A percentile compares a stretch with the other conserved stretches of the same genome.
Evolutionary conservation across 345 rosid species (phyloP).

Genomic region (Arabis alpina): DNA sequence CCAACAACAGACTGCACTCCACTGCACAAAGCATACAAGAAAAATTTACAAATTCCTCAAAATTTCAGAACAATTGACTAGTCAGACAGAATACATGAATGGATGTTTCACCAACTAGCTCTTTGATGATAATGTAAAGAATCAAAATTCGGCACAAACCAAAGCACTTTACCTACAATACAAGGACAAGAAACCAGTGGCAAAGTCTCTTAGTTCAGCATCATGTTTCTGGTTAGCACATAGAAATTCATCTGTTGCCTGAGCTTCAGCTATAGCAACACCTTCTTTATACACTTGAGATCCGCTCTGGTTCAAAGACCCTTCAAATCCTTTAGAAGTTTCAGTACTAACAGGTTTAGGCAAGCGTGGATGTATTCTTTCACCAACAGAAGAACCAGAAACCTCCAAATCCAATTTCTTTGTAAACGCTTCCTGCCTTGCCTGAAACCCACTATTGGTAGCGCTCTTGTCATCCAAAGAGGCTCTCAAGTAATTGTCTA

Average conservation of each 20-base stretch:
- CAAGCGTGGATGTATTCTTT: slow-evolving; percentile 32
- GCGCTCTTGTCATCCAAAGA: slow-evolving; percentile 47
- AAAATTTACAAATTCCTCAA: slow-evolving; percentile 19
- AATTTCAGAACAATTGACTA: slow-evolving; percentile 16
- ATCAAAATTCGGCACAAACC: neutral
- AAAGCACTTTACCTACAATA: slow-evolving; percentile 73
- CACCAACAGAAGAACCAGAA: slow-evolving; percentile 42
- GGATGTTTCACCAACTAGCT: slow-evolving; percentile 12
- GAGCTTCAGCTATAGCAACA: slow-evolving; percentile 40
- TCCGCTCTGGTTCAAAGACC: slow-evolving; percentile 41
- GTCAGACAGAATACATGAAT: slow-evolving; percentile 1
- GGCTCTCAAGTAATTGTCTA: slow-evolving; percentile 64
- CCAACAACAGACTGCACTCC: slow-evolving; percentile 59
- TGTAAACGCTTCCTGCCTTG: slow-evolving; percentile 50
- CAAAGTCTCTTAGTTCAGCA: slow-evolving; percentile 70
- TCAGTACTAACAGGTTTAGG: slow-evolving; percentile 34
- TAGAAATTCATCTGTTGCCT: slow-evolving; percentile 33
- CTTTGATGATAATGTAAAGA: slow-evolving; percentile 13
- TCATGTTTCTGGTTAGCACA: slow-evolving; percentile 44
- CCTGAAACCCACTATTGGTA: slow-evolving; percentile 38
- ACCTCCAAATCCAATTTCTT: slow-evolving; percentile 54
- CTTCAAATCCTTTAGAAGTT: slow-evolving; percentile 40
- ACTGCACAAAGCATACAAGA: slow-evolving; percentile 49
- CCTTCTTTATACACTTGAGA: slow-evolving; percentile 46
- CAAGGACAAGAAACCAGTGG: slow-evolving; percentile 81